Base-by-base conservation (phyloP, 345 rosid species). In the Gynandropsis gynandra region DNA sequence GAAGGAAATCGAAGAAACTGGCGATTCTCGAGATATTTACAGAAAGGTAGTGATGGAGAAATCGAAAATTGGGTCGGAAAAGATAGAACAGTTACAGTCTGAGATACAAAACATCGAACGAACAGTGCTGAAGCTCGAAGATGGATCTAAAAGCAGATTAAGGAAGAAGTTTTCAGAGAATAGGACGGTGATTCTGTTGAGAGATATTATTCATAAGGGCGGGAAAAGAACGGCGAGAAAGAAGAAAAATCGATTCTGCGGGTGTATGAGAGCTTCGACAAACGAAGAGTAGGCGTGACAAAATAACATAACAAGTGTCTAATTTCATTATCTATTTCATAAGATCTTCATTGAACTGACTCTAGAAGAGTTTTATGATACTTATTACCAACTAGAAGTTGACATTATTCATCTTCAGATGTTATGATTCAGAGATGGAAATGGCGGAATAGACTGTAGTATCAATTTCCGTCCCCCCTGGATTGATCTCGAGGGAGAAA, bases 381-480 rank as follows among this genome's bases (percentile, higher is more conserved):
- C 5, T 24, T 24, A 24, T 42, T 47, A 54, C 54, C 66, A 58
- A 58, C 59, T 59, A 58, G 64, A 65, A 58, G 46, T 32, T 51
- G 18, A 45, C 33, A 43, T 31, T 58, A 65, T 43, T 45, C 52
- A 42, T 66, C 44, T 66, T 13, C 16, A 47, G 19, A 16, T 33
- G 49, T 13, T 41, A 49, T 88, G 86, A 66, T 89, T 80, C 68
- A 92, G 95, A 9, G 98, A 87, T 56, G 98, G 99, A 67, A 93
- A 93, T 5, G 99, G 77, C 5, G 99, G 97, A 57, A 88, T 83
- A 17, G 95, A 93, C 45, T 81, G 85, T 49, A 93, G 59, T 57
- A 93, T 88, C 77, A 93, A 63, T 76, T 83, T 93, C 71, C 97
- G 75, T 54, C 97, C 90, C 33, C 85, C 50, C 43, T 24, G 82